These are phyloP conservation scores for Tephrocybe rancida DNA, from an alignment of 768 basidiomycete species.

Conservation along the genomic window DNA sequence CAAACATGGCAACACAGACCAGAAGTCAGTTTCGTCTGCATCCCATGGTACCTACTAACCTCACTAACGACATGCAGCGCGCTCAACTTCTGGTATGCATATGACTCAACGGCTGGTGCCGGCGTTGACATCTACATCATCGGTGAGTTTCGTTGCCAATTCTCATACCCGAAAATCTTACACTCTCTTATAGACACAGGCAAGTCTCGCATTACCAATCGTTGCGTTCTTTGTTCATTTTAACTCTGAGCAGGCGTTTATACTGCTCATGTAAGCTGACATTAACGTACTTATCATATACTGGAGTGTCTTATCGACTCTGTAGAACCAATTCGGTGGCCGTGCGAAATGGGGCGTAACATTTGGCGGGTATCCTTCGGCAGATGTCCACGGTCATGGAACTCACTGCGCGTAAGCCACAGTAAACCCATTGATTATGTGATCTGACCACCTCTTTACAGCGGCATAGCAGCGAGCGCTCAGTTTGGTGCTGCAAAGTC, in stretches of 20 bases:
- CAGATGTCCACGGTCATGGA: slow-evolving; percentile 42
- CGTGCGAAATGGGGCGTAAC: slow-evolving; percentile 42
- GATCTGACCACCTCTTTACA: background rate
- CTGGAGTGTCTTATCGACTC: background rate
- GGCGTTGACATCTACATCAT: slow-evolving; percentile 38
- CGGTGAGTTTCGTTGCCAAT: slow-evolving; percentile 23
- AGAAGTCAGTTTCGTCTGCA: background rate
- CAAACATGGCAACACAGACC: slow-evolving; percentile 14
- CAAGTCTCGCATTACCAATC: background rate
- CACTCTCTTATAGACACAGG: slow-evolving; percentile 20
- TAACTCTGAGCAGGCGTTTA: background rate
- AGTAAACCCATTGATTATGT: background rate
- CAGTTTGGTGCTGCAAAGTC: slow-evolving; percentile 36
- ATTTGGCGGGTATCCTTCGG: slow-evolving; percentile 29
- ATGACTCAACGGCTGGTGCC: slow-evolving; percentile 14
- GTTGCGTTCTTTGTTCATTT: background rate
- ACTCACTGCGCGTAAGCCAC: slow-evolving; percentile 33
- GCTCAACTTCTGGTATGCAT: slow-evolving; percentile 13
- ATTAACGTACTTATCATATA: background rate
- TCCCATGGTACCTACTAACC: background rate
- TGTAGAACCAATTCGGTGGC: slow-evolving; percentile 38
- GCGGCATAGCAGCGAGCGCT: slow-evolving; percentile 34
- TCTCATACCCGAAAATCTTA: background rate
- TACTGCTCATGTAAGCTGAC: slow-evolving; percentile 8
- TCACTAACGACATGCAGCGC: too few relatives aligned